Base-by-base conservation (phyloP, 768 basidiomycete genomes). In the Gloeostereum incarnatum region DNA sequence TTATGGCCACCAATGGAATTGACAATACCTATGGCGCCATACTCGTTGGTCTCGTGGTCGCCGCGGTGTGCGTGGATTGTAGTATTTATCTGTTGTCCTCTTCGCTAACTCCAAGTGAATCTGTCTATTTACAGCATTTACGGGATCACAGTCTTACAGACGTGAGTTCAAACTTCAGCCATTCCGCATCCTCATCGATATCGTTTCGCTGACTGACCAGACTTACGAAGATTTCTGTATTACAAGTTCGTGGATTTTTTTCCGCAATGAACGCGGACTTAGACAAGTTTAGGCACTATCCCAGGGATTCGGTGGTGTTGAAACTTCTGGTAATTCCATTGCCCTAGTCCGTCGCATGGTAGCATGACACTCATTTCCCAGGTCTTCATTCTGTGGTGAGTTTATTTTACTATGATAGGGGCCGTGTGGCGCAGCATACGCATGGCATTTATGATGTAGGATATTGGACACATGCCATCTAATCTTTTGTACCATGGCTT, bases 31-130 rank as follows among this genome's bases (percentile, higher is more conserved):
- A 65, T 42, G 70, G 69, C 26, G 59, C 58, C 20, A 62, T 65
- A 24, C 64, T 73, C 42, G 50, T 73, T 42, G 68, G 69, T 23
- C 58, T 71, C 24, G 49, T 70, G 24, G 52, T 51, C 11, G 63
- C 62, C 39, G 57, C 67, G n/a, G 50, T 66, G 70, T 73, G 49
- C 38, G 68, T n/a, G n/a, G n/a, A n/a, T n/a, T n/a, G n/a, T n/a
- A n/a, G n/a, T n/a, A n/a, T n/a, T n/a, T n/a, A n/a, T n/a, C n/a
- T n/a, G n/a, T n/a, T n/a, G n/a, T n/a, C n/a, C n/a, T n/a, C n/a
- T n/a, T n/a, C n/a, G n/a, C n/a, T n/a, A n/a, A n/a, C n/a, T n/a
- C n/a, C n/a, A 7, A 9, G 11, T 34, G n/a, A 29, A 34, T 19
- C 14, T 19, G 33, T 11, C 13, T 19, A 10, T 23, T 32, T 32